Percentiles rank a stretch among this genome's conserved stretches.
Evolutionary conservation across 108 stramenopile species (phyloP).

Genomic region (Stephanodiscus triporus): DNA sequence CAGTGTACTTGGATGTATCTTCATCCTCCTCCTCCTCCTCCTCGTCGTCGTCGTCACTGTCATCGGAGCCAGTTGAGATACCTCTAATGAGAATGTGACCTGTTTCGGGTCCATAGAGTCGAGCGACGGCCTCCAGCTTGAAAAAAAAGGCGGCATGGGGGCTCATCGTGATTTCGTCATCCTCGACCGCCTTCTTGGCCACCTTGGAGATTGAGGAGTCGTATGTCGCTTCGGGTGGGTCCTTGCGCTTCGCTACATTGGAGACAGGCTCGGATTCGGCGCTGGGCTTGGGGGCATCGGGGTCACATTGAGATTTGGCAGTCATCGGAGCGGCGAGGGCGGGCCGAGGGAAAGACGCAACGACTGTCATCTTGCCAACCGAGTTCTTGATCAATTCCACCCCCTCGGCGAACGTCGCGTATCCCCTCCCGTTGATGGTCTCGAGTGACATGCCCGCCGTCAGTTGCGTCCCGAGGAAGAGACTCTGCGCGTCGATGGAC

Average conservation of each 20-base stretch:
- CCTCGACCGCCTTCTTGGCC: too few relatives aligned
- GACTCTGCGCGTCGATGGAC: not conserved
- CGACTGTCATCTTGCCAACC: too few relatives aligned
- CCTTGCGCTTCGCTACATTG: too few relatives aligned
- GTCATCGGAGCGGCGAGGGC: too few relatives aligned
- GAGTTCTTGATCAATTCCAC: not conserved
- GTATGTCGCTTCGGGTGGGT: too few relatives aligned
- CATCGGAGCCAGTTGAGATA: not conserved
- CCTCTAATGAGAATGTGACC: slow-evolving; percentile 36
- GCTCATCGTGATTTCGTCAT: too few relatives aligned
- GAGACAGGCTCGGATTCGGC: too few relatives aligned
- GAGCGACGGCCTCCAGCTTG: not conserved
- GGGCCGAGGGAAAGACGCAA: too few relatives aligned
- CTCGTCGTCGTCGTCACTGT: not conserved
- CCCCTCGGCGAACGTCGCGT: not conserved
- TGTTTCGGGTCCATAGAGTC: not conserved
- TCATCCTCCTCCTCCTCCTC: slow-evolving; percentile 30
- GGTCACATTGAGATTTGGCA: too few relatives aligned
- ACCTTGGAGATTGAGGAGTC: too few relatives aligned
- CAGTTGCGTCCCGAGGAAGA: not conserved
- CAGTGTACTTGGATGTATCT: slow-evolving; percentile 23
- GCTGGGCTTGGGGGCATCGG: too few relatives aligned
- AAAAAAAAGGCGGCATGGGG: slow-evolving; percentile 19
- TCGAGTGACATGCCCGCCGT: not conserved
- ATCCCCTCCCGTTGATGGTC: not conserved